Evolutionary conservation across 2,329 filamentous ascomycete species (phyloP).

Genomic region (Sclerotinia sclerotiorum): DNA sequence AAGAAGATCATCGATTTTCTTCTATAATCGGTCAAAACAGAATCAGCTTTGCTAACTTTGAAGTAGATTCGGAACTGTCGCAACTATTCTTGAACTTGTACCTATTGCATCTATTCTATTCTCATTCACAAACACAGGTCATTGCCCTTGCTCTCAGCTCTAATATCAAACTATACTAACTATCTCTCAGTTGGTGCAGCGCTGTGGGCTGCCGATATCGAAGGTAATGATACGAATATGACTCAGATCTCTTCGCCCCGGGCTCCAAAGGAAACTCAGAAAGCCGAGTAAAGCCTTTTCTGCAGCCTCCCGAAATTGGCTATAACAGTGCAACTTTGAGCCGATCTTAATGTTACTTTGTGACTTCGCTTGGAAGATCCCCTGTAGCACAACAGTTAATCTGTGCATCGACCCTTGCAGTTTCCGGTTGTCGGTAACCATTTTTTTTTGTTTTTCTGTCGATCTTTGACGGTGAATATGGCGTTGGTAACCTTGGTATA

Average conservation of each 20-base stretch:
- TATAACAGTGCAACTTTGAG: slow-evolving; percentile 9
- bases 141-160: not conserved
- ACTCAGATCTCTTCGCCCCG: slow-evolving; percentile 34
- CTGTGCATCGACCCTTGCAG: slow-evolving; percentile 3
- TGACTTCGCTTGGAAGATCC: slow-evolving; percentile 6
- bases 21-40: not conserved
- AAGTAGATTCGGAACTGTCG: slow-evolving; percentile 70
- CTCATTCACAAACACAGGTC: slow-evolving; percentile 81
- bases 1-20: not conserved
- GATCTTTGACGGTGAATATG: slow-evolving; percentile 16
- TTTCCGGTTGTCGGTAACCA: slow-evolving; percentile 9
- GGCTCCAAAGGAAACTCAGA: slow-evolving; percentile 29
- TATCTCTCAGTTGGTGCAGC: slow-evolving; percentile 72
- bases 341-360: slow-evolving; percentile 3
- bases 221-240: slow-evolving; percentile 44
- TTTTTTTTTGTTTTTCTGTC: slow-evolving; percentile 3
- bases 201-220: slow-evolving; percentile 89
- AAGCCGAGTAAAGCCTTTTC: slow-evolving; percentile 25
- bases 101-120: slow-evolving; percentile 82
- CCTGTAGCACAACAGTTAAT: slow-evolving; percentile 1
- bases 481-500: slow-evolving; percentile 6
- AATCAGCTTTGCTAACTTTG: slow-evolving; percentile 18
- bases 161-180: slow-evolving; percentile 11
- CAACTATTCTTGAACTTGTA: slow-evolving; percentile 80
- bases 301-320: slow-evolving; percentile 33